A percentile compares a stretch with the other conserved stretches of the same genome.
Conservation (phyloP, 768 basidiomycete genomes). For the Russula virescens region DNA sequence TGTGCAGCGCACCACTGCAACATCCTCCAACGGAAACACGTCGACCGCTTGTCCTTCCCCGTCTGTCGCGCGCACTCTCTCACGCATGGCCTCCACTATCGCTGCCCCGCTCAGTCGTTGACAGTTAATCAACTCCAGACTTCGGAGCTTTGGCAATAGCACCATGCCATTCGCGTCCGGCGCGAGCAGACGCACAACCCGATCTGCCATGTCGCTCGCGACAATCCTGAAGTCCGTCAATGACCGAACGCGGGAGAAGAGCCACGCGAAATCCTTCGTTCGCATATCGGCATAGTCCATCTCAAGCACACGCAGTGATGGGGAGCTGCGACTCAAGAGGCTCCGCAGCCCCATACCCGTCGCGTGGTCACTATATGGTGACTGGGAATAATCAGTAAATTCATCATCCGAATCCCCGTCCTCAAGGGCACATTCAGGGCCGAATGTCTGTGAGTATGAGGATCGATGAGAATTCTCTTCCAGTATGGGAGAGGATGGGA, state of each 20-base stretch:
- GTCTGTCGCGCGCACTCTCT: conserved; percentile 42
- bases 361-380: conserved; percentile 68
- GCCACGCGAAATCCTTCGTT: conserved; percentile 71
- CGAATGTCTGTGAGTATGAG: conserved; percentile 1
- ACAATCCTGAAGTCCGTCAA: conserved; percentile 67
- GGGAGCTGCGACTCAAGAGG: conserved; percentile 53
- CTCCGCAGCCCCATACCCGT: conserved; percentile 75
- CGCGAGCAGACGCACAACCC: conserved; percentile 54
- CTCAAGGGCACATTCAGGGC: conserved; percentile 34
- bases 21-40: conserved; percentile 25
- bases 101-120: conserved; percentile 56
- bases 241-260: conserved; percentile 49
- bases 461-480: neutral
- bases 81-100: conserved; percentile 46
- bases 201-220: conserved; percentile 77
- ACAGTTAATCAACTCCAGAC: conserved; percentile 54
- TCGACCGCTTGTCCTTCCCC: conserved; percentile 22
- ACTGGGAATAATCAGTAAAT: conserved; percentile 68
- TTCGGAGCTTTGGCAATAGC: conserved; percentile 50
- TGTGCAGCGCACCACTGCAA: conserved; percentile 30
- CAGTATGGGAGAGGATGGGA: neutral
- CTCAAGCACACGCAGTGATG: conserved; percentile 58
- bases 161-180: conserved; percentile 36
- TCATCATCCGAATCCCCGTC: conserved; percentile 73
- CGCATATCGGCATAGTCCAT: conserved; percentile 84